Conservation (phyloP, 768 basidiomycete species). For the Kwoniella dendrophila region DNA sequence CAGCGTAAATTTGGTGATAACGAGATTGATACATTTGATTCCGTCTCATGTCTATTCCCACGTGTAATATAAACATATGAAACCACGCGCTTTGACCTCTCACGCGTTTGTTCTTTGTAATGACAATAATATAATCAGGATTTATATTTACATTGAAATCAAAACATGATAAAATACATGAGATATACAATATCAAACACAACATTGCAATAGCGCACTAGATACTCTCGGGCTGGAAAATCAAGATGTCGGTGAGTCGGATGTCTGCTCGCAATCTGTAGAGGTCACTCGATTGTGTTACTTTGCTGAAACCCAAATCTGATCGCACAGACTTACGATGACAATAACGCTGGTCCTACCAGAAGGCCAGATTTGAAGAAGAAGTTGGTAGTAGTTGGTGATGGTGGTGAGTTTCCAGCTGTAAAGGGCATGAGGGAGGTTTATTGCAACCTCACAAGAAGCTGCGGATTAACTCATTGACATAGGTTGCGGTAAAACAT, state of each 20-base stretch:
- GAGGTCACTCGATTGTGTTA: no score
- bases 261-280: no score
- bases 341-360: conserved; percentile 24
- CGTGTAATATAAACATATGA: conserved; percentile 6
- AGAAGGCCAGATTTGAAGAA: conserved; percentile 50
- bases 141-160: no score
- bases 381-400: conserved; percentile 53
- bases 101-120: conserved; percentile 21
- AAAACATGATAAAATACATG: no score
- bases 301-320: neutral
- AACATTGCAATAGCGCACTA: no score
- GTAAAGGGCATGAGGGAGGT: neutral
- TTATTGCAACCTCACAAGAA: neutral
- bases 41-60: neutral
- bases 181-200: no score
- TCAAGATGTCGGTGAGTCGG: conserved; percentile 17
- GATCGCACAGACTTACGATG: conserved; percentile 16
- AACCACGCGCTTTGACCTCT: neutral
- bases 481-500: conserved; percentile 55
- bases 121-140: no score
- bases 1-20: neutral
- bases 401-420: conserved; percentile 48
- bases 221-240: no score
- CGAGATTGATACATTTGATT: neutral
- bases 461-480: neutral